A percentile compares a stretch with the other conserved stretches of the same genome.
phyloP scores from a whole-genome alignment of 257 asterid species.

The Nemophila menziesii region DNA sequence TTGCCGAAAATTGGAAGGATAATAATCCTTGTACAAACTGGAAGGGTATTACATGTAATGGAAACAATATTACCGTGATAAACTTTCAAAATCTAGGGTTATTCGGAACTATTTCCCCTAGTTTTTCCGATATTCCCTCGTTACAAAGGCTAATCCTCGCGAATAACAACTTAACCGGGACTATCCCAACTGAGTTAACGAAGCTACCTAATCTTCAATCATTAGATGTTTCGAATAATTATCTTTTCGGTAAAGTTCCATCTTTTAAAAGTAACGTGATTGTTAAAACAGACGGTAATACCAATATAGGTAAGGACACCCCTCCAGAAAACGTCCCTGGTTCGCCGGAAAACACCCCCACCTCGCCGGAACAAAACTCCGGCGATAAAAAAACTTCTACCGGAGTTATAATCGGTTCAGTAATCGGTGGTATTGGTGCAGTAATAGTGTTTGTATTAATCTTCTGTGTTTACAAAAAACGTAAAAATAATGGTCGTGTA shows the following conservation, averaged over 20 bases:
- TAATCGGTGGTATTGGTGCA: constrained; percentile 49
- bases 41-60: constrained; percentile 43
- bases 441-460: constrained; percentile 25
- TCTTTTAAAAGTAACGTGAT: constrained; percentile 25
- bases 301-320: constrained; percentile 43
- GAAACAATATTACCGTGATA: background rate
- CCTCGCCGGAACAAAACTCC: constrained; percentile 4
- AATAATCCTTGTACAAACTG: constrained; percentile 52
- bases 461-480: constrained; percentile 29
- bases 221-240: constrained; percentile 60
- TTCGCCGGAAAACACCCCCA: constrained; percentile 10
- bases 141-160: constrained; percentile 46
- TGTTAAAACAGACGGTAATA: constrained; percentile 35
- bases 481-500: constrained; percentile 28
- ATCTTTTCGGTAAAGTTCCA: constrained; percentile 47
- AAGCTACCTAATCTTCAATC: constrained; percentile 28
- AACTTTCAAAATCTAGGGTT: constrained; percentile 35
- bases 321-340: constrained; percentile 32
- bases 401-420: constrained; percentile 50
- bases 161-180: constrained; percentile 41
- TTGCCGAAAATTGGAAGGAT: constrained; percentile 52
- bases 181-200: constrained; percentile 51
- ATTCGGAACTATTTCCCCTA: constrained; percentile 48
- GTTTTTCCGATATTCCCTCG: constrained; percentile 29
- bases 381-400: constrained; percentile 35